A percentile compares a stretch with the other conserved stretches of the same genome.
Evolutionary conservation across 106 monocot genomes (phyloP).

Genomic region (Dendrobium nobile): DNA sequence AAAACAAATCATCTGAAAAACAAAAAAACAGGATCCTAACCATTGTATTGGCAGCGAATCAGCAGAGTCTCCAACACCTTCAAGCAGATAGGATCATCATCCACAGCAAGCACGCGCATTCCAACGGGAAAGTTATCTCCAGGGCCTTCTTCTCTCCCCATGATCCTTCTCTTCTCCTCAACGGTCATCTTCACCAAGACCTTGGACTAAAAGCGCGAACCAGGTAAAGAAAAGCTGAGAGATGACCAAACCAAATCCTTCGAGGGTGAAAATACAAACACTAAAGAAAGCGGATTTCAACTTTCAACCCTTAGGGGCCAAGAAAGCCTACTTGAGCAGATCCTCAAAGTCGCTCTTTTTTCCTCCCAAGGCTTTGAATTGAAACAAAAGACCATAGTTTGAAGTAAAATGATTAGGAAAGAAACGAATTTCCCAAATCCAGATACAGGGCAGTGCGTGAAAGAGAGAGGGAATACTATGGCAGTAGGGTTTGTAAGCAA

Average conservation of each 20-base stretch:
- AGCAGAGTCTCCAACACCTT: constrained; percentile 32
- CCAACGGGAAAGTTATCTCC: constrained; percentile 27
- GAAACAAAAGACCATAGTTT: background rate
- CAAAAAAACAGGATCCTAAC: constrained; percentile 6
- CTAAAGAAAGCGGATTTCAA: background rate
- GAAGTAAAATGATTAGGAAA: background rate
- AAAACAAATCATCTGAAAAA: background rate
- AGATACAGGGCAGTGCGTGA: background rate
- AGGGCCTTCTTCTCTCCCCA: background rate
- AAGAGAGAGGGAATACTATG: background rate
- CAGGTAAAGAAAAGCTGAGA: background rate
- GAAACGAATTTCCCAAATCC: background rate
- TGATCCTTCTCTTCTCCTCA: constrained; percentile 5
- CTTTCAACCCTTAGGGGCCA: background rate
- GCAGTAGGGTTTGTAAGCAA: constrained; percentile 4
- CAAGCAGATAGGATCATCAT: constrained; percentile 34
- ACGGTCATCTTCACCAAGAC: constrained; percentile 10
- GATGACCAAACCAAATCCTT: background rate
- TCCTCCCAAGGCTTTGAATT: background rate
- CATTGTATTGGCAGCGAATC: constrained; percentile 34
- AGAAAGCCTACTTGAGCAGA: background rate
- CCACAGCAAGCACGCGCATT: constrained; percentile 38
- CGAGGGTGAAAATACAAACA: constrained; percentile 2
- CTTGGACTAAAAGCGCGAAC: background rate
- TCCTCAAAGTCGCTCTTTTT: background rate